Base-by-base conservation (phyloP, 805 yeast genomes). In the Suhomyces vadensis region DNA sequence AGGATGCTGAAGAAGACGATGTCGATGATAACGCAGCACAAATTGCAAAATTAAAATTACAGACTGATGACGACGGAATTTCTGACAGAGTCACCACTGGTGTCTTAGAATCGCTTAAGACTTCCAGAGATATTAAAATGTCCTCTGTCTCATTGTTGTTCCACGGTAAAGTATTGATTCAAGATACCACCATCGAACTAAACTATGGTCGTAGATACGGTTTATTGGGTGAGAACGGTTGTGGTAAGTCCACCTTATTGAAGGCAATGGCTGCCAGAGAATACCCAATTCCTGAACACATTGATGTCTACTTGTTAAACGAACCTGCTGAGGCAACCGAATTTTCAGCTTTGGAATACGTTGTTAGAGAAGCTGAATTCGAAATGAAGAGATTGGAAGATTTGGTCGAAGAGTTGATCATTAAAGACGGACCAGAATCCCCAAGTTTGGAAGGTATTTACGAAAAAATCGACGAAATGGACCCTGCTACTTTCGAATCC, bases 21-120 rank as follows among this genome's bases (percentile, higher is more conserved):
- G 82, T 73, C 38, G 83, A 80, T 41, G 76, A 75, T 41, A 78
- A 85, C 39, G 85, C 87, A 40, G 81, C 84, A 49, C 88, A 82
- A 63, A 82, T 94, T 61, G 86, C 83, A 50, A 84, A 88, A 70
- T 77, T 92, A 73, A 92, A 92, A 70, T 73, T 91, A 63, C 99
- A 92, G 73, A 85, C 86, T 64, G 99, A 92, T 69, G 83, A 87
- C 65, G 84, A 90, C 60, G 99, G 99, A 55, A 63, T 92, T 46
- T 88, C 97, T 37, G 99, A 92, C 69, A 87, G 99, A 77, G 99
- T 92, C 54, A 87, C 92, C 56, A 92, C 99, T 36, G 99, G 99
- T 78, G 99, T 94, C 37, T 76, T 94, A 63, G 91, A 85, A 46
- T 87, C 96, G 42, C 75, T 94, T 64, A 79, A 67, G 33, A 91